phyloP scores from a whole-genome alignment of 2,329 filamentous ascomycete species.

The Monosporascus cannonballus region DNA sequence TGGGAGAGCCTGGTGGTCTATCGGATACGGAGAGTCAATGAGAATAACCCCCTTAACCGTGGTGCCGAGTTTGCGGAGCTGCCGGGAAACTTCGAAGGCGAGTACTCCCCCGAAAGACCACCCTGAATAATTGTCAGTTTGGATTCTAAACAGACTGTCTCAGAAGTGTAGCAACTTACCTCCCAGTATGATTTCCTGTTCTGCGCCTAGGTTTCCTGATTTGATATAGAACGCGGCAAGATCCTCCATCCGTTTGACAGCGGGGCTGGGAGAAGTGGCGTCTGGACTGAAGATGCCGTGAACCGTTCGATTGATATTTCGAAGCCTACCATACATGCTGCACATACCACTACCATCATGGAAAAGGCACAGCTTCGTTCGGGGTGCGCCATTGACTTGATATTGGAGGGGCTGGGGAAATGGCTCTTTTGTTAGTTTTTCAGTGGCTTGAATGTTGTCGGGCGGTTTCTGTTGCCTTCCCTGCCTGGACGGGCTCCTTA shows the following conservation, averaged over 20 bases:
- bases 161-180: constrained; percentile 23
- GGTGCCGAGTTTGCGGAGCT: constrained; percentile 31
- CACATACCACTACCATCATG: constrained; percentile 25
- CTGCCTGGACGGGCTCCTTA: not conserved
- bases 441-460: not conserved
- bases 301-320: constrained; percentile 2
- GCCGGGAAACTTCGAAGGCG: constrained; percentile 39
- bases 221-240: constrained; percentile 13
- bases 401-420: not conserved
- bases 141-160: too few species aligned
- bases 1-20: constrained; percentile 42
- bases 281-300: constrained; percentile 2
- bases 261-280: constrained; percentile 1
- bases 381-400: not conserved
- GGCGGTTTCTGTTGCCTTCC: not conserved
- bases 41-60: constrained; percentile 34
- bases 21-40: constrained; percentile 38
- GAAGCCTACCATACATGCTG: constrained; percentile 3
- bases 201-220: constrained; percentile 4
- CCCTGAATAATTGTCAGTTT: constrained; percentile 3
- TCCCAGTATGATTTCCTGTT: constrained; percentile 27
- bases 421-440: not conserved
- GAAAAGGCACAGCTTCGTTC: constrained; percentile 17
- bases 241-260: constrained; percentile 9
- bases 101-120: constrained; percentile 50